Evolutionary conservation across 2,329 filamentous ascomycete species (phyloP), one percentile per base, ranked within the genome.

Genomic region (Diaporthe velutina): DNA sequence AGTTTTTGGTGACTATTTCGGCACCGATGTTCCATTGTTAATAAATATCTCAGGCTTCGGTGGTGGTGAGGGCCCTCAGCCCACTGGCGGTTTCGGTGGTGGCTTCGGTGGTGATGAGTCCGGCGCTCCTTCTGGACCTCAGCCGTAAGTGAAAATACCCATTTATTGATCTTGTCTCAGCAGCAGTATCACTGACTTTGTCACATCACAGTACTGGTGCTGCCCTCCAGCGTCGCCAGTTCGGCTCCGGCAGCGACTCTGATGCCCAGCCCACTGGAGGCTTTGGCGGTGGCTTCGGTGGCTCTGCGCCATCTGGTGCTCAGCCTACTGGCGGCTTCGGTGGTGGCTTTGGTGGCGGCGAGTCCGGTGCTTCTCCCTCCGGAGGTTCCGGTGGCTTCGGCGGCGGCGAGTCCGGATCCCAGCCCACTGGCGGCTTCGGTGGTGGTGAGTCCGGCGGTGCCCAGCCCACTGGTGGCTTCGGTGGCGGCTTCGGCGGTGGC

Each of bases 31-130:
- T 58, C 19, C 28, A n/a, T 25, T 33, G 12, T 42, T 66, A 50
- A 66, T 7, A 7, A 19, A 1, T 8, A 40, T 8, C 19, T 15
- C 17, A 66, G 61, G 28, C 28, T 66, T 66, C 42, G 61, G 60
- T 25, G 57, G 55, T 60, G 71, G 54, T 25, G 15, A 35, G 25
- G 73, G 50, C n/a, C 30, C 67, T 40, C 58, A 68, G 68, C 67
- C 67, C 22, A 71, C 67, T 35, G 70, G 68, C 8, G 42, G 64
- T 22, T 60, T 60, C 35, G 57, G 54, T 12, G 28, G 54, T 22
- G 28, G 30, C 55, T 22, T 22, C 22, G 55, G 55, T 7, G 55
- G 55, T n/a, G 54, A 38, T 6, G 42, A 60, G 68, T 71, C 45
- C 4, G 25, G 25, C 8, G 25, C 30, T 48, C 40, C 42, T 60